Base-by-base conservation (phyloP, 306 rosid species). In the Datisca glomerata region DNA sequence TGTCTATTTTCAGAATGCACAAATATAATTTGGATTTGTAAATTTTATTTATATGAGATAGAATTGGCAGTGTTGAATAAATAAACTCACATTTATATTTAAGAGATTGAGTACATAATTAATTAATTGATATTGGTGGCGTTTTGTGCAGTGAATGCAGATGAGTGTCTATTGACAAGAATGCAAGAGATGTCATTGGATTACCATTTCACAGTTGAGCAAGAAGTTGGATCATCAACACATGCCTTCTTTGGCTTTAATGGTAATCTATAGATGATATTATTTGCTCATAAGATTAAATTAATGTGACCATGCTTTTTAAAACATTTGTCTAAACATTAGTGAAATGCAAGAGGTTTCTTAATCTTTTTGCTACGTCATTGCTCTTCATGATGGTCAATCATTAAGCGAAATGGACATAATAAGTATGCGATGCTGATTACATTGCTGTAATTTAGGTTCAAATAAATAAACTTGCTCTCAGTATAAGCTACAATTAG, bases 121-220 rank as follows among this genome's bases (percentile, higher is more conserved):
- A 5, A 18, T 34, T 44, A 3, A 21, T 24, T 45, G 43, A 21
- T 42, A 29, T 18, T 20, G 32, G 12, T 19, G 0, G 23, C 11
- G 15, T 16, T 19, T 41, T 39, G 42, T 61, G 48, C 79, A 91
- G 98, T 91, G 65, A 91, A 91, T 66, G 18, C 96, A 6, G 32
- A 91, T 18, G 98, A 91, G 43, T 91, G 98, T 69, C 24, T 91
- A 41, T 51, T 91, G 68, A 80, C 98, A 48, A 85, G 98, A 54
- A 91, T 91, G 98, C 98, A 91, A 70, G 98, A 91, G 76, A 91
- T 91, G 98, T 84, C 96, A 2, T 32, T 91, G 68, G 96, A 91
- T 71, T 91, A 91, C 65, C 98, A 91, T 78, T 91, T 91, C 72
- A 91, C 67, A 3, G 96, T 91, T 21, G 98, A 91, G 56, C 98